Conservation (phyloP, 805 yeast species). For the Cyberlindnera petersonii region DNA sequence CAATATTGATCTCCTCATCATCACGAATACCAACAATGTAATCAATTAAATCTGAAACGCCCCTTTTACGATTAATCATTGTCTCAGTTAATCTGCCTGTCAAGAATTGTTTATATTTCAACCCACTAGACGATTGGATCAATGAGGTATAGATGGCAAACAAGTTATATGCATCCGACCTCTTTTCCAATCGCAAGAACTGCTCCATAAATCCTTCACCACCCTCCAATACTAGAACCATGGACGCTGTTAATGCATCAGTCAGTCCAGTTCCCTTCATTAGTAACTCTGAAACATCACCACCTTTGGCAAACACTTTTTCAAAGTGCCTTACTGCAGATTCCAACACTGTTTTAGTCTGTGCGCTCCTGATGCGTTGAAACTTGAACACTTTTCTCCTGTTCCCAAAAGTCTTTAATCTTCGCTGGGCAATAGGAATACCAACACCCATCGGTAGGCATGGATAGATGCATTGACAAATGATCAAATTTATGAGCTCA, state of each 20-base stretch:
- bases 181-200: conserved; percentile 33
- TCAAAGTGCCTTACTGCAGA: conserved; percentile 23
- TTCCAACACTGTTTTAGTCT: conserved; percentile 5
- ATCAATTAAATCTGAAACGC: conserved; percentile 72
- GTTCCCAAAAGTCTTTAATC: conserved; percentile 45
- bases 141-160: conserved; percentile 57
- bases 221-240: conserved; percentile 40
- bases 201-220: conserved; percentile 3
- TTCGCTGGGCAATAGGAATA: conserved; percentile 58
- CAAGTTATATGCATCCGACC: conserved; percentile 65
- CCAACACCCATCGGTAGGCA: conserved; percentile 54
- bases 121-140: conserved; percentile 44
- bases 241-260: conserved; percentile 49
- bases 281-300: conserved; percentile 41
- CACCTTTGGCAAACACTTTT: conserved; percentile 24
- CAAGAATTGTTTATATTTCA: conserved; percentile 44
- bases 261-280: conserved; percentile 65
- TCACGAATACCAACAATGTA: conserved; percentile 75
- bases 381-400: conserved; percentile 20
- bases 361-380: conserved; percentile 7
- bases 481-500: conserved; percentile 55
- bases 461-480: conserved; percentile 70
- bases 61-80: conserved; percentile 59
- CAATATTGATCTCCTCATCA: conserved; percentile 60
- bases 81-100: conserved; percentile 48